Evolutionary conservation across 139 green algal species (phyloP), one percentile per base, ranked within the genome.

Genomic region (Chlorella sp.): DNA sequence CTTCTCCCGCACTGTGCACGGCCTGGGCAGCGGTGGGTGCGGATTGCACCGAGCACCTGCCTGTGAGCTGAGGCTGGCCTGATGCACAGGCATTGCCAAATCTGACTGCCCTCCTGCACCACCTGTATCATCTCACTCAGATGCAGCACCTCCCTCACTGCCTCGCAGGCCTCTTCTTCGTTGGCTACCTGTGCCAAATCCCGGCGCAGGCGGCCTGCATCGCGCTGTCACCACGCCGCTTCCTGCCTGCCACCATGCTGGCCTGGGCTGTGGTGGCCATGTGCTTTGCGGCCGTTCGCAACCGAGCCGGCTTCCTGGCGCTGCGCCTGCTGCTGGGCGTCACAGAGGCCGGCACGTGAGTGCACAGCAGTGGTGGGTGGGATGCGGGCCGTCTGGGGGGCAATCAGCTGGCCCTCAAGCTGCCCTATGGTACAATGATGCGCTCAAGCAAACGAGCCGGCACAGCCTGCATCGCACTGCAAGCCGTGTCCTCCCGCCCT

Each of bases 131-230:
- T n/a, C n/a, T n/a, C n/a, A n/a, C n/a, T n/a, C 40, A 28, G 14
- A 48, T 51, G 69, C 77, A 54, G 32, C 44, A 38, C 60, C 32
- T 14, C 51, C 46, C 41, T 16, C 74, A n/a, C 46, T 54, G 0
- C 70, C 58, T 16, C 30, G 70, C 88, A 85, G 74, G 90, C 22
- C 72, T 94, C 14, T 95, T 95, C 80, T 95, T 94, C 72, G 48
- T 95, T 4, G 90, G 92, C 51, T 95, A 95, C 85, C 83, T 81
- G 0, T 67, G 90, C 2, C 90, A 92, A 48, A 22, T 88, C 32
- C 67, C 84, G 14, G 56, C 74, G 14, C 76, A 80, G 34, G 28
- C 60, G 41, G 77, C 65, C 19, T 87, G 88, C 58, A 56, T 90
- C 44, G 62, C 73, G 64, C 65, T 95, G 38, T 90, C 91, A 4